phyloP scores from a whole-genome alignment of 805 yeast species.

The Phaffomyces antillensis region DNA sequence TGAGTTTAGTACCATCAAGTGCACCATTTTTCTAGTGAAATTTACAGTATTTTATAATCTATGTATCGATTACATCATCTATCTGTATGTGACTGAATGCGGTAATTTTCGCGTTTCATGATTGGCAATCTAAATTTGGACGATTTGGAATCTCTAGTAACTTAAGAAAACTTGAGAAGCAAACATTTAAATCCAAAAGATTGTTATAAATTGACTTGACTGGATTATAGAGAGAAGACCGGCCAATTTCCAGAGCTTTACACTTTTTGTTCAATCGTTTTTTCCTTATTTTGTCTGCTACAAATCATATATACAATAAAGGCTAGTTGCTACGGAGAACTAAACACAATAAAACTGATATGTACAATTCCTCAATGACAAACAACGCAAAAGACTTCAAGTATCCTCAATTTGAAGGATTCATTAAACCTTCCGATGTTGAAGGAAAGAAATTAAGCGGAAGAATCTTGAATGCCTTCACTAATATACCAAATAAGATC shows the following conservation, averaged over 20 bases:
- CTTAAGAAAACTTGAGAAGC: too few species aligned
- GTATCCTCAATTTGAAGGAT: constrained; percentile 10
- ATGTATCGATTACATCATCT: background rate
- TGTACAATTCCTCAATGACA: background rate
- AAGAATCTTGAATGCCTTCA: constrained; percentile 58
- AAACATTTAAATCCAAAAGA: too few species aligned
- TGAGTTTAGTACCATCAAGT: constrained; percentile 10
- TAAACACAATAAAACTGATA: too few species aligned
- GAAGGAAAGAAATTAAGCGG: constrained; percentile 34
- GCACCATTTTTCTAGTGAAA: constrained; percentile 4
- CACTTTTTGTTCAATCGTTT: too few species aligned
- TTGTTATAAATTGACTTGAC: too few species aligned
- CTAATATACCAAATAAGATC: constrained; percentile 61
- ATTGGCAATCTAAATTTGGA: background rate
- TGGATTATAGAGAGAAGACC: too few species aligned
- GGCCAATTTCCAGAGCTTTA: too few species aligned
- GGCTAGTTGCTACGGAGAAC: background rate
- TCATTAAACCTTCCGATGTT: constrained; percentile 21
- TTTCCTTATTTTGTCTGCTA: too few species aligned
- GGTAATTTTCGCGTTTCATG: constrained; percentile 3
- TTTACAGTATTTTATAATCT: too few species aligned
- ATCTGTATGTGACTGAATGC: background rate
- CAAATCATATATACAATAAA: too few species aligned
- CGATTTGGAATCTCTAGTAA: background rate
- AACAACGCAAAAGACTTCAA: background rate